A percentile compares a stretch with the other conserved stretches of the same genome.
These are phyloP conservation scores for Huntiella moniliformis DNA, from an alignment of 2,329 filamentous ascomycete genomes.

Conservation along the genomic window DNA sequence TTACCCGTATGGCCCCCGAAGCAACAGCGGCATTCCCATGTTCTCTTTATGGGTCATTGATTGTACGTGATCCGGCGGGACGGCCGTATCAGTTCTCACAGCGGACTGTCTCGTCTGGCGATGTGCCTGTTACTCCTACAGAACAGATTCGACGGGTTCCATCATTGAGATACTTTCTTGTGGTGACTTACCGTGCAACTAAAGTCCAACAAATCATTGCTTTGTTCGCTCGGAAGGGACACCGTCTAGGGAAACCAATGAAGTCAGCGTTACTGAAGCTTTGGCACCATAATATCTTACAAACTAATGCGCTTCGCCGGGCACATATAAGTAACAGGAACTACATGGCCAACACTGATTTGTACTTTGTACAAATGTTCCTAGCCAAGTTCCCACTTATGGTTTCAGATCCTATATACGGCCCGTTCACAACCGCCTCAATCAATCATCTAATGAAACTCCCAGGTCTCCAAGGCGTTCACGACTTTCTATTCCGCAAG, in stretches of 20 bases:
- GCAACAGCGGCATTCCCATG: conserved; percentile 41
- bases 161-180: conserved; percentile 45
- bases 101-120: conserved; percentile 11
- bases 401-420: conserved; percentile 44
- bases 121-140: background rate
- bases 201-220: conserved; percentile 43
- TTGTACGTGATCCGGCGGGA: conserved; percentile 39
- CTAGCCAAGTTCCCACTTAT: conserved; percentile 54
- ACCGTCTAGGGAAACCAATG: conserved; percentile 32
- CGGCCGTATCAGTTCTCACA: conserved; percentile 20
- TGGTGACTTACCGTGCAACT: conserved; percentile 41
- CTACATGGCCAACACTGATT: conserved; percentile 39
- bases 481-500: conserved; percentile 38
- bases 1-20: conserved; percentile 32
- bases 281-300: conserved; percentile 55
- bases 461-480: conserved; percentile 34
- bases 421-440: conserved; percentile 30
- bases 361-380: conserved; percentile 45
- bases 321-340: conserved; percentile 31
- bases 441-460: conserved; percentile 42
- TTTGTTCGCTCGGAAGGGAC: conserved; percentile 36
- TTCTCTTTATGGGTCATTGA: conserved; percentile 35
- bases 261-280: conserved; percentile 38
- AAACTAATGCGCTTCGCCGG: conserved; percentile 35
- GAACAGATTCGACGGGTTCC: conserved; percentile 32